Evolutionary conservation across 2,329 filamentous ascomycete genomes (phyloP), one percentile per base, ranked within the genome.

Genomic region (Scorias spongiosa): DNA sequence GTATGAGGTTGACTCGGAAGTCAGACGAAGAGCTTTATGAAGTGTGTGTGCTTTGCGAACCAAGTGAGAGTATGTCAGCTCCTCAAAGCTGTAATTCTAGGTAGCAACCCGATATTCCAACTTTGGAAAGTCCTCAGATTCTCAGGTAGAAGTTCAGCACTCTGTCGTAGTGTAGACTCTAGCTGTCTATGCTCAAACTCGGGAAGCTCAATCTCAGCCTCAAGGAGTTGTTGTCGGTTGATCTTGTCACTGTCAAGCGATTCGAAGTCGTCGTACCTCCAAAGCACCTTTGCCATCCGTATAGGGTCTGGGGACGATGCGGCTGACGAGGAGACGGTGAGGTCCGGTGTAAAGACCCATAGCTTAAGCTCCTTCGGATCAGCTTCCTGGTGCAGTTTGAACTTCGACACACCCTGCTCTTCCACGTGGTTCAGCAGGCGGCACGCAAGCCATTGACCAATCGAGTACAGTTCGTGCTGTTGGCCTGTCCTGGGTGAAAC

Each of bases 91-190:
- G 20, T 26, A 26, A 36, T 36, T 15, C 32, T 4, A 12, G 32
- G 68, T 46, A 85, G 55, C 14, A 85, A 57, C 2, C 78, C 79
- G 5, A 85, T 76, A 20, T 70, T 69, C 80, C 80, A 86, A n/a
- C 71, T 73, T 55, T 74, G 68, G 50, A 83, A 81, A 26, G 53
- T 63, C 44, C 75, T 67, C 46, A 80, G 75, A 8, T 64, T 64
- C 0, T 51, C 56, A 1, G 81, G 80, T 8, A 85, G 56, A 12
- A 76, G 54, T 10, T 6, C 15, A 12, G 32, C 38, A 42, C 47
- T 50, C 3, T 36, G 14, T 2, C 48, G 37, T 30, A 68, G 74
- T 49, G 72, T 78, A 7, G 54, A 55, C 10, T 63, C 55, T 20
- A 86, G 61, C 9, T 58, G 62, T 57, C 45, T 26, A 41, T 52